A percentile compares a stretch with the other conserved stretches of the same genome.
These are phyloP conservation scores for Ophiostoma angusticollis DNA, from an alignment of 2,329 filamentous ascomycete species.

Conservation along the genomic window DNA sequence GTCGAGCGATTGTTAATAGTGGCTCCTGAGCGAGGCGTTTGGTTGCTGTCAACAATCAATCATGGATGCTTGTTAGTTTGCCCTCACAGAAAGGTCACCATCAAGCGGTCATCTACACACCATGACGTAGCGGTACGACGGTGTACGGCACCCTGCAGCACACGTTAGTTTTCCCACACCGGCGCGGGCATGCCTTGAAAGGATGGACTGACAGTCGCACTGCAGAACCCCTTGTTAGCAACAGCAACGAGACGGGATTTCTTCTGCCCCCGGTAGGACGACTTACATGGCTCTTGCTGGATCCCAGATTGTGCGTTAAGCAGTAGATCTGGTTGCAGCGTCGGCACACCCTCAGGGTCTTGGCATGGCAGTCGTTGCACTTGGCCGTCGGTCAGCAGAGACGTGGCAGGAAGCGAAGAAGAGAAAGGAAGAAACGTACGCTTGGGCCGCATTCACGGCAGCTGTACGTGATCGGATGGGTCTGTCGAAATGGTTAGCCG, in stretches of 20 bases:
- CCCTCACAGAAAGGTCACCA: too few species aligned
- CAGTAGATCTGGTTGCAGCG: conserved; percentile 73
- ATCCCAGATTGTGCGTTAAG: conserved; percentile 70
- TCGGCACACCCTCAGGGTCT: conserved; percentile 58
- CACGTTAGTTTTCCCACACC: too few species aligned
- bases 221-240: conserved; percentile 7
- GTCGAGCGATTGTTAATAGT: conserved; percentile 1
- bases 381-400: conserved; percentile 21
- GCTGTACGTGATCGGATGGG: conserved; percentile 8
- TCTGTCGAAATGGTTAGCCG: too few species aligned
- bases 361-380: conserved; percentile 63
- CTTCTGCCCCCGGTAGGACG: too few species aligned
- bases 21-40: conserved; percentile 7
- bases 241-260: too few species aligned
- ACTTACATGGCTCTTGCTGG: conserved; percentile 47
- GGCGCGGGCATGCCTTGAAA: too few species aligned
- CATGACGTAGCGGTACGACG: conserved; percentile 7
- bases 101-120: too few species aligned
- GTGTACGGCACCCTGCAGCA: conserved; percentile 11
- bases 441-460: conserved; percentile 12
- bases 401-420: not conserved
- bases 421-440: conserved; percentile 2
- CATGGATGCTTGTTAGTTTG: too few species aligned
- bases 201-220: conserved; percentile 12
- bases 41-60: conserved; percentile 6